Evolutionary conservation across 306 rosid species (phyloP).

Genomic region (Lablab purpureus): DNA sequence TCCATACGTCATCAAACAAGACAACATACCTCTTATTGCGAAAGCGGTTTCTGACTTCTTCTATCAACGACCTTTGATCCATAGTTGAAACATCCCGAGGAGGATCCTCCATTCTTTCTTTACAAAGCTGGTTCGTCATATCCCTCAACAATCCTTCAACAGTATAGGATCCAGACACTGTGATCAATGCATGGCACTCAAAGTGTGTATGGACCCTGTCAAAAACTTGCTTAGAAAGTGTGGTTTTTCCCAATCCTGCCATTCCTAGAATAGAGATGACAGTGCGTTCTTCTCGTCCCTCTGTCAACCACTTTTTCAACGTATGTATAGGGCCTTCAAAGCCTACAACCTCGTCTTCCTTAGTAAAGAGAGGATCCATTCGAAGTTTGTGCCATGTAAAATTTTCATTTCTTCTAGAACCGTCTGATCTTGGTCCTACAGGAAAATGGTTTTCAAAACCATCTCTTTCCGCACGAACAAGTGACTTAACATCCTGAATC

Average conservation of each 20-base stretch:
- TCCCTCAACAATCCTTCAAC: not conserved
- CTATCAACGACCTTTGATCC: not conserved
- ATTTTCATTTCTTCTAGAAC: not conserved
- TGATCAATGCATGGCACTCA: conserved; percentile 1
- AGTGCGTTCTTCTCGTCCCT: not conserved
- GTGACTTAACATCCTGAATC: not conserved
- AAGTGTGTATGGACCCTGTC: not conserved
- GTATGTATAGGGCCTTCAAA: not conserved
- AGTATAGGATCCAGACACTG: not conserved
- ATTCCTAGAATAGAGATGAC: conserved; percentile 15
- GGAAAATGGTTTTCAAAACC: not conserved
- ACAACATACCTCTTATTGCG: not conserved
- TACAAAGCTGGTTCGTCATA: not conserved
- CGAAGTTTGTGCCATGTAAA: not conserved
- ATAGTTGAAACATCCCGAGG: not conserved
- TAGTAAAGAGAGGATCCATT: not conserved
- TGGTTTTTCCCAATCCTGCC: conserved; percentile 24
- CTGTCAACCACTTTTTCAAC: not conserved
- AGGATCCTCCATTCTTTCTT: not conserved
- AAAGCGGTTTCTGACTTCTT: not conserved
- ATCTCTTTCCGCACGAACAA: not conserved
- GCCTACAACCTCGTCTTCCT: not conserved
- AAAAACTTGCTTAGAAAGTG: conserved; percentile 14
- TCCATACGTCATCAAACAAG: conserved; percentile 42
- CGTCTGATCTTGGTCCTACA: not conserved